Evolutionary conservation across 768 basidiomycete species (phyloP), one percentile per base, ranked within the genome.

Genomic region (Phaffia australis): DNA sequence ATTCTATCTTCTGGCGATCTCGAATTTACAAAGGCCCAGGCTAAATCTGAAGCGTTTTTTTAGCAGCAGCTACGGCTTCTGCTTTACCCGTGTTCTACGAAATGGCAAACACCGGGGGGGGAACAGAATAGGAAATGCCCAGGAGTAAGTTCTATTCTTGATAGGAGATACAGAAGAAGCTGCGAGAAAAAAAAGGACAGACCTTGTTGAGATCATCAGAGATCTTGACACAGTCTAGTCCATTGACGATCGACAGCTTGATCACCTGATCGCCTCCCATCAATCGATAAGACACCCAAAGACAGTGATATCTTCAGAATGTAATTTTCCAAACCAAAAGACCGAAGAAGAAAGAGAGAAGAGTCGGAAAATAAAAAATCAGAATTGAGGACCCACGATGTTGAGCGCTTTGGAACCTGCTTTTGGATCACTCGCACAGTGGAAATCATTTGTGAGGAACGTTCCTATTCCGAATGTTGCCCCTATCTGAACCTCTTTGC

Each of bases 401-500:
- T 94, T 95, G 69, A 95, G 73, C 65, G 76, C 73, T 63, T 73
- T 73, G 1, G 73, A 74, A 0, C 48, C 60, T 65, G 71, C 56
- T 0, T 23, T 42, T 4, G 71, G 63, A 77, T 81, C 74, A 69
- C 69, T 73, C 25, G 25, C 25, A 29, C 70, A 67, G 1, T 58
- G 51, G 78, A 93, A 95, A 76, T 95, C 92, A 73, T 95, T 97
- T 19, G 91, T 90, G 11, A 97, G 76, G 75, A 81, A 86, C 0
- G 95, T 99, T 0, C 95, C 95, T 54, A 98, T 91, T 11, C 95
- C 95, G 74, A 91, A 98, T 0, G 86, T 82, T 60, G 85, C 92
- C 16, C 59, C 59, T 11, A 60, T n/a, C 25, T 49, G 46, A 16
- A 60, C 3, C 46, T 8, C 32, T 23, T 60, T 19, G 59, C 46